Percentiles rank a stretch among this genome's conserved stretches.
Conservation (phyloP, 805 yeast species). For the Metschnikowia proteae region DNA sequence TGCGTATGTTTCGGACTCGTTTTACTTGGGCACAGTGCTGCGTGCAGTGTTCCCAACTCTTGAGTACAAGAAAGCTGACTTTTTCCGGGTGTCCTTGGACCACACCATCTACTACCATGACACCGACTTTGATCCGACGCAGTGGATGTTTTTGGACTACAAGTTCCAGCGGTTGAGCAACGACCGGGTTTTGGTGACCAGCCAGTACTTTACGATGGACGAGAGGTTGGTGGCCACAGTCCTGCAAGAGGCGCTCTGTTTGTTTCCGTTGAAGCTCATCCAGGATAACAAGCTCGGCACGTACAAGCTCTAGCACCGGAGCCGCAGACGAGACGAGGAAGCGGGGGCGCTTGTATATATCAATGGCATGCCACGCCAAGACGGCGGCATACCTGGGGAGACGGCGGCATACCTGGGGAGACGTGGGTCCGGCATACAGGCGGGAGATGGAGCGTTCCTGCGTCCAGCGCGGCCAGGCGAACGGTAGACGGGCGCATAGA, state of each 20-base stretch:
- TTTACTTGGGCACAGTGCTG: constrained; percentile 28
- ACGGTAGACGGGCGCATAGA: no score
- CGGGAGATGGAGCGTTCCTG: no score
- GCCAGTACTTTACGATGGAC: constrained; percentile 25
- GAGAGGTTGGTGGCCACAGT: constrained; percentile 29
- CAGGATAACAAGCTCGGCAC: constrained; percentile 10
- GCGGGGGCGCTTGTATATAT: no score
- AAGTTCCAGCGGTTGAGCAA: constrained; percentile 30
- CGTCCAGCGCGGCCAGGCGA: no score
- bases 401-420: no score
- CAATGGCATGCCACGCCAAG: no score
- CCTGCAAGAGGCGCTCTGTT: constrained; percentile 33
- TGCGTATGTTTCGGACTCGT: constrained; percentile 29
- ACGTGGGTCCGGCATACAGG: no score
- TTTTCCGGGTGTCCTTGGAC: constrained; percentile 38
- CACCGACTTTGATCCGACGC: constrained; percentile 31
- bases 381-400: no score
- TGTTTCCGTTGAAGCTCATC: constrained; percentile 13
- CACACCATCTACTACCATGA: constrained; percentile 37
- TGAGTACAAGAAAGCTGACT: constrained; percentile 14
- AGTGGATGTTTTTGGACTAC: constrained; percentile 35
- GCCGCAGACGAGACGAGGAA: no score
- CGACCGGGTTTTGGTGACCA: constrained; percentile 31
- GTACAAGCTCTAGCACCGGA: constrained; percentile 12
- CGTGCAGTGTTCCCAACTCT: constrained; percentile 20